Base-by-base conservation (phyloP, 495 filamentous ascomycete genomes). In the Terfezia claveryi region DNA sequence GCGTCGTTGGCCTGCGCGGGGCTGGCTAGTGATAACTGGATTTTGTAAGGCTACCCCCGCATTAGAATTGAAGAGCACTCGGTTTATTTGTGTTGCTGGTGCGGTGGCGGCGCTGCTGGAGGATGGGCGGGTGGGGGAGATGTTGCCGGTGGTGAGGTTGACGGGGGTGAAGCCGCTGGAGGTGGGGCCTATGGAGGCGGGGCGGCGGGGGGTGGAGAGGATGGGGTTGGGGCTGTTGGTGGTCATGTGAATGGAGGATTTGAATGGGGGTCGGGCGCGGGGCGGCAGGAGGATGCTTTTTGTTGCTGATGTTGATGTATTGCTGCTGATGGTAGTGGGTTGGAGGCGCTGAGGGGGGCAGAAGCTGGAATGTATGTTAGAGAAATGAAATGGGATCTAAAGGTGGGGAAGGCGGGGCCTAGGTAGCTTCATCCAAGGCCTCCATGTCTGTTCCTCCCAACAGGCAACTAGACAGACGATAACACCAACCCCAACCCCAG, bases 151-250 rank as follows among this genome's bases (percentile, higher is more conserved):
- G 20, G 20, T 20, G 20, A 20, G 65, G 41, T 46, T 46, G 12
- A 46, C 12, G 4, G 41, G 8, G 14, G 41, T 46, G 41, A 46
- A 46, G 4, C 41, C 4, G 17, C 14, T 14, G 41, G 41, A 46
- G 49, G 57, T 59, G 27, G 27, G 27, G 54, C 71, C 64, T 58
- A 73, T 58, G 37, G 73, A 63, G 66, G 59, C 56, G 62, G 65
- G 57, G 66, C 75, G 69, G 53, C 74, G 68, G 4, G 75, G 74
- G 16, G 78, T 76, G 37, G 72, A 72, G n/a, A 79, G 65, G 41
- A 46, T 4, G 41, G 41, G 4, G 41, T 46, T 46, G 41, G 12
- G 12, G 14, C 14, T 14, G 12, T 14, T 5, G 14, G 41, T 14
- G 8, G 41, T 14, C 17, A 20, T 14, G 4, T 14, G 41, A 8